Conservation (phyloP, 2,329 filamentous ascomycete species). For the Arthrobotrys entomopaga region DNA sequence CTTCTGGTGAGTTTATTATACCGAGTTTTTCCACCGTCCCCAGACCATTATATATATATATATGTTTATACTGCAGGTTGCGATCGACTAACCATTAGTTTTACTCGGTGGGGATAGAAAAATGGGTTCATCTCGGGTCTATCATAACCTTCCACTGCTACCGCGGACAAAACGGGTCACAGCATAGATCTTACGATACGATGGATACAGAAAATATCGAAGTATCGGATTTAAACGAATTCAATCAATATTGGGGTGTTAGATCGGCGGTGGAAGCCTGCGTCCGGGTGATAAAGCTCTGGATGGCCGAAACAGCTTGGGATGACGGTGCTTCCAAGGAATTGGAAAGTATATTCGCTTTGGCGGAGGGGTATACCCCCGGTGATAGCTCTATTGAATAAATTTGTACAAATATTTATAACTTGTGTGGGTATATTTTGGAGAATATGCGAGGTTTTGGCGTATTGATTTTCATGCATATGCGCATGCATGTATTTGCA, state of each 20-base stretch:
- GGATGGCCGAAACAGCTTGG: conserved; percentile 1
- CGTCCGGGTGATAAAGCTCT: conserved; percentile 3
- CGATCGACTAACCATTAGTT: not conserved
- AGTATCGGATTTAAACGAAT: conserved; percentile 9
- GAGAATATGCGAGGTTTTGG: too few relatives aligned
- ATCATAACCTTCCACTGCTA: conserved; percentile 30
- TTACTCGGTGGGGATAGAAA: not conserved
- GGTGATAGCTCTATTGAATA: conserved; percentile 15
- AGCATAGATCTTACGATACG: not conserved
- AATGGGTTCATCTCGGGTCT: not conserved
- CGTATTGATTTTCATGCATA: too few relatives aligned
- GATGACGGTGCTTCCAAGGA: not conserved
- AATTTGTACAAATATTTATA: too few relatives aligned
- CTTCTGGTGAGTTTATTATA: conserved; percentile 10
- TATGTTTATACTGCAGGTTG: not conserved
- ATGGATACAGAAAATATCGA: conserved; percentile 1
- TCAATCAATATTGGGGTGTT: conserved; percentile 15
- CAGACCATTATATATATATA: not conserved
- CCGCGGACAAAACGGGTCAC: conserved; percentile 2
- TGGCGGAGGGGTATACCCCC: conserved; percentile 15
- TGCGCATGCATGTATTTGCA: too few relatives aligned
- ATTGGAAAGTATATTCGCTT: conserved; percentile 6
- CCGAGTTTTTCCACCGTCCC: too few relatives aligned
- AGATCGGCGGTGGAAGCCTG: conserved; percentile 22
- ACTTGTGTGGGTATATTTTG: too few relatives aligned